Evolutionary conservation across 371 early-diverging fungal species (phyloP).

Genomic region (Mortierella sp.): DNA sequence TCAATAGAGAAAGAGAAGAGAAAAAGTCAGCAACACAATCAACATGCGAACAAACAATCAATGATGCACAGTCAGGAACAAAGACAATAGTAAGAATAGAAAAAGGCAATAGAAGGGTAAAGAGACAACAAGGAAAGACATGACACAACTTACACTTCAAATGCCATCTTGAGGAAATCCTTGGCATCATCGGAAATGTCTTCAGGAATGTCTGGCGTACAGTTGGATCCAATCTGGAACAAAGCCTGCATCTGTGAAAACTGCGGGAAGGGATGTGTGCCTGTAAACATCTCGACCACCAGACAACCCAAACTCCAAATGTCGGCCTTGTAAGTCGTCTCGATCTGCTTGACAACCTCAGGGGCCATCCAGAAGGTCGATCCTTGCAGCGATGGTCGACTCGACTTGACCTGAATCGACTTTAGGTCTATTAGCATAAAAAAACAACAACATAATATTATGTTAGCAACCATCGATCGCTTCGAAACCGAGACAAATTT

Average conservation of each 20-base stretch:
- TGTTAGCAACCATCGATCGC: not conserved
- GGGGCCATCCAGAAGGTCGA: constrained; percentile 95
- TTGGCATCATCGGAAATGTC: constrained; percentile 78
- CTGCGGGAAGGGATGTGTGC: constrained; percentile 94
- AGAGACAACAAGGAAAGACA: too few relatives aligned
- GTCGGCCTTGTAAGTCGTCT: constrained; percentile 87
- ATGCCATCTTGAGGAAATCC: constrained; percentile 86
- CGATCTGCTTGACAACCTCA: constrained; percentile 89
- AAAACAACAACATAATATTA: not conserved
- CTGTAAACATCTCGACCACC: constrained; percentile 97
- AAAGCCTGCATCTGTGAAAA: constrained; percentile 94
- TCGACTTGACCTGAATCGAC: constrained; percentile 57
- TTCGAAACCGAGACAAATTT: not conserved
- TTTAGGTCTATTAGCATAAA: constrained; percentile 33
- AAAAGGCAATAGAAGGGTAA: not conserved
- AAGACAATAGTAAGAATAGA: not conserved
- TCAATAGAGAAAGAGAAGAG: not conserved
- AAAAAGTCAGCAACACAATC: not conserved
- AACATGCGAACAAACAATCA: not conserved
- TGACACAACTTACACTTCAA: constrained; percentile 71
- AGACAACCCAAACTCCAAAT: constrained; percentile 95
- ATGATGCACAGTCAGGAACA: not conserved
- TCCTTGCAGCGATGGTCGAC: constrained; percentile 88
- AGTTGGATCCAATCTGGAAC: constrained; percentile 88
- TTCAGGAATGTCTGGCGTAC: constrained; percentile 85